Percentiles rank a stretch among this genome's conserved stretches.
phyloP scores from a whole-genome alignment of 257 asterid genomes.

The Verbascum thapsus region DNA sequence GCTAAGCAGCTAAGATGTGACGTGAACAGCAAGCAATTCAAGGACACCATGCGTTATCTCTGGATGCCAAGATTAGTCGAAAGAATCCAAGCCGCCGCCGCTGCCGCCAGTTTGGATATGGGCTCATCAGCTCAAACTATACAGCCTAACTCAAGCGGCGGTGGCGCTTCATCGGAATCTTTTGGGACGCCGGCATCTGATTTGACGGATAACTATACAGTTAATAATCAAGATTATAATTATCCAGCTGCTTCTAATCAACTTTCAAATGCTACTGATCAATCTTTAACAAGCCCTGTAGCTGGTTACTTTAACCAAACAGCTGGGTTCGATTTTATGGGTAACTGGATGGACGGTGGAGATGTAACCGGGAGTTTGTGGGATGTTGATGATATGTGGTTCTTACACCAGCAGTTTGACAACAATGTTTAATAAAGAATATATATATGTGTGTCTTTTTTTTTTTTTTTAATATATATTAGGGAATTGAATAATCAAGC shows the following conservation, averaged over 20 bases:
- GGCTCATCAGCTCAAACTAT: conserved; percentile 26
- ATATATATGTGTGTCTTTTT: no score
- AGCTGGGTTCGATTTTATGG: conserved; percentile 50
- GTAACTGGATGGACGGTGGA: conserved; percentile 65
- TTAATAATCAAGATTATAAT: conserved; percentile 41
- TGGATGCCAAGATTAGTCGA: conserved; percentile 87
- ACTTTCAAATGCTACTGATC: no score
- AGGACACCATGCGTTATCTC: conserved; percentile 87
- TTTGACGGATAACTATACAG: conserved; percentile 57
- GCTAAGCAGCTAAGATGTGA: conserved; percentile 92
- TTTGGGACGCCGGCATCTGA: conserved; percentile 67
- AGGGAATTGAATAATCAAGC: no score
- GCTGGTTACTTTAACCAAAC: conserved; percentile 40
- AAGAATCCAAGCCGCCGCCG: conserved; percentile 59
- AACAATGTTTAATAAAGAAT: conserved; percentile 8
- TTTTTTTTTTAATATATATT: no score
- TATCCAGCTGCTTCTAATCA: conserved; percentile 35
- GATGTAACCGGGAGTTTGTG: conserved; percentile 56
- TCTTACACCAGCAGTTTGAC: conserved; percentile 56
- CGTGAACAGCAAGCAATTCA: conserved; percentile 90
- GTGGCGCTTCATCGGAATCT: conserved; percentile 73
- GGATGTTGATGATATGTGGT: conserved; percentile 66
- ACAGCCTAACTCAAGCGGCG: conserved; percentile 37
- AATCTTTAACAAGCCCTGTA: conserved; percentile 49
- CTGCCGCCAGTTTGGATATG: conserved; percentile 9